Conservation (phyloP, 1,284 basidiomycete genomes). For the Apiotrichum akiyoshidainum region DNA sequence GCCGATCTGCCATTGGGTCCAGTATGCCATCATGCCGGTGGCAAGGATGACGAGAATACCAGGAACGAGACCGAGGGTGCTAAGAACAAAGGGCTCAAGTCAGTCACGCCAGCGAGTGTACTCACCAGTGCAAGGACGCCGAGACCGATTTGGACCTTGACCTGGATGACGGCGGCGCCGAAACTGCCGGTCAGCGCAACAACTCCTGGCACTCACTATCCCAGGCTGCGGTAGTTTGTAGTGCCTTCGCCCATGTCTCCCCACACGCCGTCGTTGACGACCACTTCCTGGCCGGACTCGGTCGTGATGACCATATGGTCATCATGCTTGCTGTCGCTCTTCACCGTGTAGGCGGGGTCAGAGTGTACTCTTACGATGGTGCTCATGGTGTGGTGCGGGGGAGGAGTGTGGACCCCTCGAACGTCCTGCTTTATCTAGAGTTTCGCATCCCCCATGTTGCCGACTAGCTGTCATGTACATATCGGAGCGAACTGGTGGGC, state of each 20-base stretch:
- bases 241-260: slow-evolving; percentile 25
- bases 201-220: not conserved
- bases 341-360: not conserved
- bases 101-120: not conserved
- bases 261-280: slow-evolving; percentile 22
- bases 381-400: no score
- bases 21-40: slow-evolving; percentile 15
- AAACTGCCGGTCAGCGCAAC: not conserved
- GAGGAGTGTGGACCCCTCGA: no score
- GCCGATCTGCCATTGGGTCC: slow-evolving; percentile 24
- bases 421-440: no score
- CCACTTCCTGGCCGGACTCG: not conserved
- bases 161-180: slow-evolving; percentile 25
- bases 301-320: not conserved
- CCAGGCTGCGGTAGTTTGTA: slow-evolving; percentile 28
- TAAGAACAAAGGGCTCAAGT: slow-evolving; percentile 27
- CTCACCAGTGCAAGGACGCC: slow-evolving; percentile 38
- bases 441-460: no score
- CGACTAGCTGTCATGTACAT: no score
- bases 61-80: slow-evolving; percentile 29
- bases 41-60: slow-evolving; percentile 28
- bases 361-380: no score
- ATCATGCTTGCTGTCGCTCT: not conserved
- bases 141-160: slow-evolving; percentile 42
- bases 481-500: no score